Evolutionary conservation across 1,284 basidiomycete species (phyloP), one percentile per base, ranked within the genome.

Genomic region (Kalmanozyma brasiliensis): DNA sequence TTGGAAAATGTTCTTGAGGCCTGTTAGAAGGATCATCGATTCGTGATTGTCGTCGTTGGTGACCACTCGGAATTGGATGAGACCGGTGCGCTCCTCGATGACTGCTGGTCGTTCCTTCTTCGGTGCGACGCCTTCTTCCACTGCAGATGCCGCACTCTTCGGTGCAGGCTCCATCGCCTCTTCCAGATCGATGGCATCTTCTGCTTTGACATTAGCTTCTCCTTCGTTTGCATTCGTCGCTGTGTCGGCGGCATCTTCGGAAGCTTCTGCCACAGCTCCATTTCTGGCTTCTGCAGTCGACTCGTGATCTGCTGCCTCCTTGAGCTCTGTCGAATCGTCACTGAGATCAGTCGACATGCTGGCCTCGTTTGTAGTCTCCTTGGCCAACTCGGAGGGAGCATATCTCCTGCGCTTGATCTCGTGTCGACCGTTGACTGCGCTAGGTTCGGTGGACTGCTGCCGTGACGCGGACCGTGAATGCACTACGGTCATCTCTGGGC

Each of bases 1-100:
- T 82, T 97, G 95, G 80, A 98, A 98, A 22, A 98, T 88, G 22
- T 93, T 95, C 84, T 98, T 98, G 62, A 98, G 86, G 11, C 94
- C 93, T 0, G 94, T 94, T 43, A 98, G 86, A 51, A 98, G 89
- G 56, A 98, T 89, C 35, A 91, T 85, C 6, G 82, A 83, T 32
- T 82, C 82, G 1, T 92, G 89, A 40, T 88, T 84, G 19, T 87
- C 86, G 77, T 95, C 91, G 69, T 96, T 93, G 61, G 91, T 89
- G 0, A 98, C 93, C 7, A 94, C 88, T 0, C 88, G 87, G 55
- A 98, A 90, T 66, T 89, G 86, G 74, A 98, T 97, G 58, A 97
- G 85, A 6, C 90, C 90, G 52, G 88, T 89, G 11, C 90, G 87
- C 72, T 97, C 87, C 81, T 98, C 95, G 16, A 90, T 84, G 16